These are phyloP conservation scores for Desmodesmus armatus DNA, from an alignment of 139 green algal genomes.

Conservation along the genomic window DNA sequence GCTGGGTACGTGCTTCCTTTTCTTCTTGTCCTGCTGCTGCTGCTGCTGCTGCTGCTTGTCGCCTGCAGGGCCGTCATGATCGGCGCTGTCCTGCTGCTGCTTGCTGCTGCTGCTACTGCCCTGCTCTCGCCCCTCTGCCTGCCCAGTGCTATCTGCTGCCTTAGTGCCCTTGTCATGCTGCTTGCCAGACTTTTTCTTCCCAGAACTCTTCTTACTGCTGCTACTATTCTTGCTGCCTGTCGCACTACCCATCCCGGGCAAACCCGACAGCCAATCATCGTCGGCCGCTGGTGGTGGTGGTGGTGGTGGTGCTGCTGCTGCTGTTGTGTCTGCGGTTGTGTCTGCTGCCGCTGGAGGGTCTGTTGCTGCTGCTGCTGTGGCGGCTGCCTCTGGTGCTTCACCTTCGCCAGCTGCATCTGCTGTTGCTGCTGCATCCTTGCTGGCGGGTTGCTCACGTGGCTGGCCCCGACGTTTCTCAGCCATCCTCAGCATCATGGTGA, in stretches of 20 bases:
- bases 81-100: not conserved
- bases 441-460: not conserved
- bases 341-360: not conserved
- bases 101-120: not conserved
- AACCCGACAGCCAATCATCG: not conserved
- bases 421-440: not conserved
- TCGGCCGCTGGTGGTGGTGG: not conserved
- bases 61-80: not conserved
- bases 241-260: too few relatives aligned
- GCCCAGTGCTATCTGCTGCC: too few relatives aligned
- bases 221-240: not conserved
- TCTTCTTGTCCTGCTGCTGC: not conserved
- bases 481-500: not conserved
- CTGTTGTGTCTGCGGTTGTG: not conserved
- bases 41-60: not conserved
- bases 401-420: slow-evolving; percentile 11
- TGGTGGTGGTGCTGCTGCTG: not conserved
- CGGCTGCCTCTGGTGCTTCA: not conserved
- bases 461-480: not conserved
- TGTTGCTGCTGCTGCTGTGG: not conserved
- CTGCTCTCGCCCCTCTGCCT: too few relatives aligned
- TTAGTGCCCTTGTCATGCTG: too few relatives aligned
- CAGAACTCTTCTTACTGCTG: too few relatives aligned
- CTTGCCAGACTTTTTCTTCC: too few relatives aligned
- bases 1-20: too few relatives aligned